phyloP scores from a whole-genome alignment of 176 grass and related monocot species.

The Avena insularis region DNA sequence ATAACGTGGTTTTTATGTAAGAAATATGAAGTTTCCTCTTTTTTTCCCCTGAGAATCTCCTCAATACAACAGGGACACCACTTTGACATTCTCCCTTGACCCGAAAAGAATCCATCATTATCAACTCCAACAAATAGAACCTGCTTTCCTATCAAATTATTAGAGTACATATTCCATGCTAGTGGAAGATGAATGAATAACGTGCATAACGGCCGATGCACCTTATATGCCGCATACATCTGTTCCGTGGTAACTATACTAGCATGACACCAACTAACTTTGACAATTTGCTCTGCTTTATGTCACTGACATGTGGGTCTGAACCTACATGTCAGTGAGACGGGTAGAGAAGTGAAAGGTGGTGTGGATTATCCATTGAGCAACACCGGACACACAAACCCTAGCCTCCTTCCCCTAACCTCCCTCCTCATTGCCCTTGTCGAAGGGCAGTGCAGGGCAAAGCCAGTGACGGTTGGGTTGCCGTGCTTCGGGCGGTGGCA shows the following conservation, averaged over 20 bases:
- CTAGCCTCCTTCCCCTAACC: no score
- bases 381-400: no score
- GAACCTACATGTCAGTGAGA: no score
- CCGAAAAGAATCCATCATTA: not conserved
- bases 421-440: no score
- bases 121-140: slow-evolving; percentile 24
- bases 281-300: no score
- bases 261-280: no score
- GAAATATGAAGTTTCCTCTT: not conserved
- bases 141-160: slow-evolving; percentile 1
- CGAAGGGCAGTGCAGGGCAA: no score
- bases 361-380: no score
- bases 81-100: slow-evolving; percentile 41
- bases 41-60: not conserved
- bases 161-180: slow-evolving; percentile 38
- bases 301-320: no score
- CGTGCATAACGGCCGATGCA: not conserved
- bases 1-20: not conserved
- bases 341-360: no score
- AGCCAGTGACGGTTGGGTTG: no score
- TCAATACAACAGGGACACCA: not conserved
- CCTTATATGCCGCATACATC: not conserved
- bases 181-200: not conserved
- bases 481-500: no score
- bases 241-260: not conserved